Conservation (phyloP, 2,329 filamentous ascomycete species). For the Xylariaceae sp. region DNA sequence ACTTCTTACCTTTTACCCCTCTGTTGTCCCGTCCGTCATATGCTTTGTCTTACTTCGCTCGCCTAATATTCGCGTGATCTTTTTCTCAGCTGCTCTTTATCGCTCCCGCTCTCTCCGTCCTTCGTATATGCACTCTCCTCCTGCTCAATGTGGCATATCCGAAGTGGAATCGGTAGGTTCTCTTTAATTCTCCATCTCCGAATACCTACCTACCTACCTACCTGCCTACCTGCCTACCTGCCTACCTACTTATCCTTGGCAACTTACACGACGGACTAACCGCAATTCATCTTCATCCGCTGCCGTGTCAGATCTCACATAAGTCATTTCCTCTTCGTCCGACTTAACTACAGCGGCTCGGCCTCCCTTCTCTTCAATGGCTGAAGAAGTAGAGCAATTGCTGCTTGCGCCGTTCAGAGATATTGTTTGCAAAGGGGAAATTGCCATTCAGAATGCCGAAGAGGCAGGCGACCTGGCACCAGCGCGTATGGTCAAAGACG, state of each 20-base stretch:
- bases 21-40: background rate
- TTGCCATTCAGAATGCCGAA: conserved; percentile 43
- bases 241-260: background rate
- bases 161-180: conserved; percentile 2
- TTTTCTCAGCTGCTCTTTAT: conserved; percentile 3
- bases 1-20: too few relatives aligned
- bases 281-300: conserved; percentile 2
- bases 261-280: background rate
- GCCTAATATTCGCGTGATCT: conserved; percentile 2
- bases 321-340: background rate
- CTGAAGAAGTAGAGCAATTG: conserved; percentile 35
- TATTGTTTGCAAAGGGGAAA: conserved; percentile 46
- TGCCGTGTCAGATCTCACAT: background rate
- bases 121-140: background rate
- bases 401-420: conserved; percentile 48
- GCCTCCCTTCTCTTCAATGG: conserved; percentile 20
- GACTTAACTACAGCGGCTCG: background rate
- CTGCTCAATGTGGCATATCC: background rate
- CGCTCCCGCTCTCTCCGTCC: conserved; percentile 1
- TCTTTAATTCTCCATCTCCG: conserved; percentile 1
- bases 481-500: conserved; percentile 44
- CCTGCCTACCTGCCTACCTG: background rate
- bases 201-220: background rate
- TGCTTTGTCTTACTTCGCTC: conserved; percentile 17
- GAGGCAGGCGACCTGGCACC: conserved; percentile 33